Conservation (phyloP, 371 early-diverging fungal species). For the Mortierella sp. region DNA sequence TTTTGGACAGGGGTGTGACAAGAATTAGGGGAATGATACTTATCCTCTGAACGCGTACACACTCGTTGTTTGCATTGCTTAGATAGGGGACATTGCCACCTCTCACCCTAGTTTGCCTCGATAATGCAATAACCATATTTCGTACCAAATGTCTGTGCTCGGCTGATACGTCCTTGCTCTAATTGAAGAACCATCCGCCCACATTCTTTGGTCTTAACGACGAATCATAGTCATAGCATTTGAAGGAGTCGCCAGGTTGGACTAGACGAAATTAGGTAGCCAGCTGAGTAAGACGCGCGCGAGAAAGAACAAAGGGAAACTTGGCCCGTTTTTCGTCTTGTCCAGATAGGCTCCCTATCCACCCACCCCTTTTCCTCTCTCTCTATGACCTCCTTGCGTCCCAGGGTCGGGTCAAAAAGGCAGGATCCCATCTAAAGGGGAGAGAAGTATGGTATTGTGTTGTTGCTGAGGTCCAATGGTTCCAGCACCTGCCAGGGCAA, state of each 20-base stretch:
- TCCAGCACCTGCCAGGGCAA: constrained; percentile 15
- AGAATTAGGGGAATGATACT: not conserved
- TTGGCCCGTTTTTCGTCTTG: not conserved
- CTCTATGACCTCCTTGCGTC: not conserved
- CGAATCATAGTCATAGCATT: too few relatives aligned
- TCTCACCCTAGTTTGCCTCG: not conserved
- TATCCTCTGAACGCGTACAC: not conserved
- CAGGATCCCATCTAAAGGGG: not conserved
- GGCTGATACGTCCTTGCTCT: too few relatives aligned
- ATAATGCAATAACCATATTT: not conserved
- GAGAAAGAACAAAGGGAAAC: not conserved
- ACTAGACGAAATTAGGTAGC: not conserved
- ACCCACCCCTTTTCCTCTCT: not conserved
- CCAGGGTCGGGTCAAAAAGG: constrained; percentile 1
- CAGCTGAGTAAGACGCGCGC: not conserved
- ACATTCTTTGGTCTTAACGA: too few relatives aligned
- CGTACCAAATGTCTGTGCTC: too few relatives aligned
- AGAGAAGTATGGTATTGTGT: not conserved
- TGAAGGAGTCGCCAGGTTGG: not conserved
- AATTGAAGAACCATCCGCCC: too few relatives aligned
- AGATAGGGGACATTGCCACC: not conserved
- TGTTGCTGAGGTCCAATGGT: not conserved
- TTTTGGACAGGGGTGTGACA: not conserved
- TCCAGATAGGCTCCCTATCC: not conserved
- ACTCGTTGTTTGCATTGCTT: not conserved